Base-by-base conservation (phyloP, 1,284 basidiomycete genomes). In the Naganishia sp. region DNA sequence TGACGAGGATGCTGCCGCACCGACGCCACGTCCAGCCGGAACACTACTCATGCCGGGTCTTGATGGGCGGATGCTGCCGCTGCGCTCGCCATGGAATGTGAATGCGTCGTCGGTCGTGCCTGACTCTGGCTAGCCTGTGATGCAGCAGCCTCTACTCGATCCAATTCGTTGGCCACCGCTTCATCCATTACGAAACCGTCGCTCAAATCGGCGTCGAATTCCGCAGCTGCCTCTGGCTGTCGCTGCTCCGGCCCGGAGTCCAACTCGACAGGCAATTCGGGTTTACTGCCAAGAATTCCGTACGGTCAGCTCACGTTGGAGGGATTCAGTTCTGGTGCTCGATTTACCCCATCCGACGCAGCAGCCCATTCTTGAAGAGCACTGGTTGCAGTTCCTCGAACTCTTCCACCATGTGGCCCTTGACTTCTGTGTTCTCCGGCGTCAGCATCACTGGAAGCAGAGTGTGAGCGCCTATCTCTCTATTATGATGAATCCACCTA, bases 391-490 rank as follows among this genome's bases (percentile, higher is more conserved):
- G 54, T 4, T 50, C 69, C 49, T 79, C 75, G 25, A 79, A 69
- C 21, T 72, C 71, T 3, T 75, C 74, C 21, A 78, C 72, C 17
- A 63, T 65, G 10, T 74, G 72, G 9, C 76, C 76, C 1, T 78
- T 51, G n/a, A 77, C 65, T 18, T 69, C 65, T 15, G 71, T 72
- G 62, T 76, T 78, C 21, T 72, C 69, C 0, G 77, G 76, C 10
- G 71, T 69, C 41, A 80, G 72, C 13, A 79, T 70, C 11, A 80
- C 75, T 73, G 57, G 17, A 60, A 13, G 41, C 6, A 31, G 46
- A 42, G 42, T 13, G n/a, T 39, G 3, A 52, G 39, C 18, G 46
- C 51, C 23, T 21, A 10, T 17, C 28, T 23, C 6, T 41, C 25
- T 3, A 41, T 17, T 43, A 25, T 39, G 31, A 49, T 25, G 54